These are phyloP conservation scores for Trametes coccinea DNA, from an alignment of 768 basidiomycete genomes.

Conservation along the genomic window DNA sequence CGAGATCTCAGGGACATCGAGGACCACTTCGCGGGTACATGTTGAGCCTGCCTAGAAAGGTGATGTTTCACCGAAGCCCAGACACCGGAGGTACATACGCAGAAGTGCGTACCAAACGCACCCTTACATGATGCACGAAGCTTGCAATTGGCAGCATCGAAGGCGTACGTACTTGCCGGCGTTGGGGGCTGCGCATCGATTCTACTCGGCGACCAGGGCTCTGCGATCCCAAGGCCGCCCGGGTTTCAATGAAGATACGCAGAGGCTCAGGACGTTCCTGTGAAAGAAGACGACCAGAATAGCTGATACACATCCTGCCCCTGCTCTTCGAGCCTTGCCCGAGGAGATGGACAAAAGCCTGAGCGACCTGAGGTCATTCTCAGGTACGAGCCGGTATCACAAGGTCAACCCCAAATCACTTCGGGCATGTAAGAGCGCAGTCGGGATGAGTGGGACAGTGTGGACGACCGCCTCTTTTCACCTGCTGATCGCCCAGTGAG, in stretches of 20 bases:
- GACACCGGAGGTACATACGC: no score
- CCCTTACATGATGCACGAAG: no score
- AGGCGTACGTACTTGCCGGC: no score
- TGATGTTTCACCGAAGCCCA: no score
- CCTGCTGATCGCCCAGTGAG: slow-evolving; percentile 8
- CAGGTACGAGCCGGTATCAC: slow-evolving; percentile 3
- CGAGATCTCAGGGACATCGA: no score
- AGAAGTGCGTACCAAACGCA: no score
- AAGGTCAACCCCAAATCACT: not conserved
- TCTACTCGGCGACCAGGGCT: no score
- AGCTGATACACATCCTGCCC: not conserved
- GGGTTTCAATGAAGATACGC: not conserved
- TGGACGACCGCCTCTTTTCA: not conserved
- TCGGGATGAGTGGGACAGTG: not conserved
- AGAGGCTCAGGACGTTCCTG: not conserved
- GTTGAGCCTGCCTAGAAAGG: no score
- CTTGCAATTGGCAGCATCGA: no score
- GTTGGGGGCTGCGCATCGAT: no score
- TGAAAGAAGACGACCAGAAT: not conserved
- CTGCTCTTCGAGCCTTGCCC: not conserved
- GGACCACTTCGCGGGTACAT: no score
- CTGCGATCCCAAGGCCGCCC: not conserved
- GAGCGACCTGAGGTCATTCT: not conserved
- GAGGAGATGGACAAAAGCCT: not conserved
- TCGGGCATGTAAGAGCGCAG: slow-evolving; percentile 1